A percentile compares a stretch with the other conserved stretches of the same genome.
Evolutionary conservation across 768 basidiomycete species (phyloP).

Genomic region (Dentipellis sp.): DNA sequence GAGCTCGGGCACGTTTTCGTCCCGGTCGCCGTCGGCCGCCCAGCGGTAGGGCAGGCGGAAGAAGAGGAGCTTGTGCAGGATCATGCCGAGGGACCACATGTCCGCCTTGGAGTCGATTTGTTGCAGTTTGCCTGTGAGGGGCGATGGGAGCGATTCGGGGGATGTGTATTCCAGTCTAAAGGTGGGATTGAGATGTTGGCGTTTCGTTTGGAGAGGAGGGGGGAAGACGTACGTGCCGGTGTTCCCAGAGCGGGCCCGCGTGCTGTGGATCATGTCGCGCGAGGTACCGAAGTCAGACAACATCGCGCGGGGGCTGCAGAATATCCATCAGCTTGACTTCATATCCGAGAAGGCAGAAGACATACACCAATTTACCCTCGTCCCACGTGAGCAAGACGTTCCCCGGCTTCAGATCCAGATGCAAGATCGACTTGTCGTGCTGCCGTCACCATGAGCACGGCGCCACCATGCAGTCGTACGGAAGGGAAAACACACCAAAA

Average conservation of each 20-base stretch:
- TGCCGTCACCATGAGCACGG: slow-evolving; percentile 17
- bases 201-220: too few species aligned
- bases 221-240: slow-evolving; percentile 75
- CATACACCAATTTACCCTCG: slow-evolving; percentile 73
- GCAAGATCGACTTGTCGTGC: slow-evolving; percentile 81
- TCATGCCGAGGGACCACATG: slow-evolving; percentile 98
- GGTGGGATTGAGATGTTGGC: not conserved
- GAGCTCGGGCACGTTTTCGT: not conserved
- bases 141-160: slow-evolving; percentile 77
- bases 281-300: slow-evolving; percentile 94
- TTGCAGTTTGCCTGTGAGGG: slow-evolving; percentile 50
- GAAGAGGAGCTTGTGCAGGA: slow-evolving; percentile 88
- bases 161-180: slow-evolving; percentile 11
- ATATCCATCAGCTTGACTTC: not conserved
- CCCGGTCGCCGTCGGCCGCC: slow-evolving; percentile 48
- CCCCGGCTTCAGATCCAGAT: slow-evolving; percentile 90
- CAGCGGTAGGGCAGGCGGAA: slow-evolving; percentile 82
- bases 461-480: not conserved
- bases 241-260: slow-evolving; percentile 72
- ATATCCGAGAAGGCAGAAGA: slow-evolving; percentile 8
- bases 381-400: slow-evolving; percentile 92
- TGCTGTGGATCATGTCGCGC: slow-evolving; percentile 74
- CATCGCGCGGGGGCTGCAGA: slow-evolving; percentile 79
- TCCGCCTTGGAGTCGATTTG: slow-evolving; percentile 84
- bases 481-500: slow-evolving; percentile 50